Percentiles rank a stretch among this genome's conserved stretches.
These are phyloP conservation scores for Trapa bicornis DNA, from an alignment of 345 rosid species.

Conservation along the genomic window DNA sequence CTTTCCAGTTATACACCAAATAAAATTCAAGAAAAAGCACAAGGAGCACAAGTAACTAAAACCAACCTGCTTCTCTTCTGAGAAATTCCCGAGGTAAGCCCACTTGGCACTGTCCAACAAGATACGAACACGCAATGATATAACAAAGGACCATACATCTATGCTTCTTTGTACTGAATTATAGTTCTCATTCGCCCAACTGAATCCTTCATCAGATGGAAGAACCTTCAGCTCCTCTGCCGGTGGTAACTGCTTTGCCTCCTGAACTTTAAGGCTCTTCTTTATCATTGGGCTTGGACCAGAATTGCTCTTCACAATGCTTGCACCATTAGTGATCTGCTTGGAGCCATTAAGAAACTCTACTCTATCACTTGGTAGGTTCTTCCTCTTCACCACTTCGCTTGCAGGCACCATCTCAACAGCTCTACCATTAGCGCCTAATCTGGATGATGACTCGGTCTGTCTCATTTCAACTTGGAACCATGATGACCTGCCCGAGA, in stretches of 20 bases:
- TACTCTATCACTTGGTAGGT: conserved; percentile 23
- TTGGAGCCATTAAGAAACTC: conserved; percentile 45
- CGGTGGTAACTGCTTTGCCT: conserved; percentile 39
- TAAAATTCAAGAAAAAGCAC: neutral
- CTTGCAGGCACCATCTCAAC: conserved; percentile 76
- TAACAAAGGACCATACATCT: conserved; percentile 88
- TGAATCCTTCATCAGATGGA: conserved; percentile 85
- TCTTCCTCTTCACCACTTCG: conserved; percentile 44
- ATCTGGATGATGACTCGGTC: conserved; percentile 35
- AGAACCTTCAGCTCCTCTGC: conserved; percentile 56
- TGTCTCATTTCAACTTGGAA: conserved; percentile 49
- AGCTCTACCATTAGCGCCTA: conserved; percentile 44
- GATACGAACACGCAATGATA: conserved; percentile 58
- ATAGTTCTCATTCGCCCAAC: conserved; percentile 93
- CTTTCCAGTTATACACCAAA: conserved; percentile 5
- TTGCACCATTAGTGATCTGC: conserved; percentile 45
- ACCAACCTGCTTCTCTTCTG: conserved; percentile 74
- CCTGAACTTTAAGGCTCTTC: conserved; percentile 24
- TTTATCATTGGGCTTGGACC: conserved; percentile 14
- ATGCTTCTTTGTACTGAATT: conserved; percentile 54
- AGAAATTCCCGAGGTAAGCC: conserved; percentile 63
- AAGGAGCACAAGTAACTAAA: neutral
- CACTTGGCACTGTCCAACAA: conserved; percentile 79
- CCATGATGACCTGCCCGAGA: conserved; percentile 15
- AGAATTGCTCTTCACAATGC: conserved; percentile 33